phyloP scores from a whole-genome alignment of 2,329 filamentous ascomycete genomes.

The Fonsecaea erecta region DNA sequence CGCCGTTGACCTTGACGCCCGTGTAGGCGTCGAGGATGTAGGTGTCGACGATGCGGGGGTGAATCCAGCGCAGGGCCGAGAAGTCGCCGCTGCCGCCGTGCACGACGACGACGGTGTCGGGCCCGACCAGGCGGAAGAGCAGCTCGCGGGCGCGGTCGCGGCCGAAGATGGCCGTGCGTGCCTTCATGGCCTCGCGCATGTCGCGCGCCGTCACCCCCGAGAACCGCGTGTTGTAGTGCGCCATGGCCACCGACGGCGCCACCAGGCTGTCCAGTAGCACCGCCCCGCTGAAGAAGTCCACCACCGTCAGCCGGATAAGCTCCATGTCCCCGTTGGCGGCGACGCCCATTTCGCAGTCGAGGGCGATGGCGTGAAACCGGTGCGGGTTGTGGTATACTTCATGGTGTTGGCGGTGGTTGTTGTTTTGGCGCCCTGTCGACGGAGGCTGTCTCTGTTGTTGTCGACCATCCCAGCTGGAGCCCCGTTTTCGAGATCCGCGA shows the following conservation, averaged over 20 bases:
- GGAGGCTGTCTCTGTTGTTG: not conserved
- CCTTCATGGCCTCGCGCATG: conserved; percentile 46
- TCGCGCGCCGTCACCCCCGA: conserved; percentile 54
- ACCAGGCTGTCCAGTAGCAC: conserved; percentile 59
- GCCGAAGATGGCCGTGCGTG: conserved; percentile 6
- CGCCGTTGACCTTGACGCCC: conserved; percentile 23
- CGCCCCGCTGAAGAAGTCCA: conserved; percentile 57
- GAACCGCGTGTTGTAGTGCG: conserved; percentile 56
- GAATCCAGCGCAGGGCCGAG: conserved; percentile 55
- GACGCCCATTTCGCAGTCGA: conserved; percentile 63
- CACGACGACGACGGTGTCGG: conserved; percentile 55
- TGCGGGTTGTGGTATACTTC: not conserved
- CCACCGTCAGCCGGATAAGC: conserved; percentile 57
- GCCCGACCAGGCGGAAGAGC: conserved; percentile 53
- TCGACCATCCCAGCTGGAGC: not conserved
- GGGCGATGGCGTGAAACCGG: conserved; percentile 46
- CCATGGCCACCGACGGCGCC: conserved; percentile 52
- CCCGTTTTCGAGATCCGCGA: not conserved
- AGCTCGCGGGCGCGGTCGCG: conserved; percentile 47
- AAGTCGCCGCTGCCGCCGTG: conserved; percentile 54
- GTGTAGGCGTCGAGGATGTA: conserved; percentile 38
- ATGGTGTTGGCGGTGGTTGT: not conserved
- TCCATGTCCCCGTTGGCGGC: conserved; percentile 53
- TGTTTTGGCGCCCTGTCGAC: too few relatives aligned
- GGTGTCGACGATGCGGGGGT: conserved; percentile 54